These are phyloP conservation scores for Amylostereum areolatum DNA, from an alignment of 1,284 basidiomycete genomes.

Conservation along the genomic window DNA sequence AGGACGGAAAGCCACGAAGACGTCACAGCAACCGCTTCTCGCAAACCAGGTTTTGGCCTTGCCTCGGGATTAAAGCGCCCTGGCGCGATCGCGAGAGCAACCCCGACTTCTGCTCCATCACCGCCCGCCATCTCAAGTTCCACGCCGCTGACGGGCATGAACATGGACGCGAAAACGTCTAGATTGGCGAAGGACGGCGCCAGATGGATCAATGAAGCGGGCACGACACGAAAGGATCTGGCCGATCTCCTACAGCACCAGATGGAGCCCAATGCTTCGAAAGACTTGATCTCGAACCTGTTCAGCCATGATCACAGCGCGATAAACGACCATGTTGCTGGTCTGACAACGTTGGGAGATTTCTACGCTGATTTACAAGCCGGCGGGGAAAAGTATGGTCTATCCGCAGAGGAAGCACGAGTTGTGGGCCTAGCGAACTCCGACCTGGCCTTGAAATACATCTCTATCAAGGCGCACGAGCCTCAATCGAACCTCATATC, in stretches of 20 bases:
- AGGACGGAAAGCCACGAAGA: slow-evolving; percentile 52
- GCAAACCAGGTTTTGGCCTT: slow-evolving; percentile 37
- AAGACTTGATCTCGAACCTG: slow-evolving; percentile 71
- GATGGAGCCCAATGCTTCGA: slow-evolving; percentile 82
- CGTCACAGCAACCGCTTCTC: slow-evolving; percentile 24
- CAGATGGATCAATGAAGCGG: slow-evolving; percentile 81
- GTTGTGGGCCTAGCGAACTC: slow-evolving; percentile 83
- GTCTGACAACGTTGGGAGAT: slow-evolving; percentile 68
- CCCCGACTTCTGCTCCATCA: slow-evolving; percentile 22
- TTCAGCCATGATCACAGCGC: slow-evolving; percentile 97
- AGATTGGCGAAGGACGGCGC: slow-evolving; percentile 78
- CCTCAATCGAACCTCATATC: slow-evolving; percentile 90
- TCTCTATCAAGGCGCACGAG: slow-evolving; percentile 86
- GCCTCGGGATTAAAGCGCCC: slow-evolving; percentile 45
- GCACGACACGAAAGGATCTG: slow-evolving; percentile 80
- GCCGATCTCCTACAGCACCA: slow-evolving; percentile 85
- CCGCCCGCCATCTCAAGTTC: slow-evolving; percentile 28
- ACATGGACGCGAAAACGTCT: slow-evolving; percentile 65
- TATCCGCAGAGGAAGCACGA: slow-evolving; percentile 49
- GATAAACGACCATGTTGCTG: slow-evolving; percentile 87
- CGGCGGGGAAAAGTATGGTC: slow-evolving; percentile 54
- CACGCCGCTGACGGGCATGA: slow-evolving; percentile 66
- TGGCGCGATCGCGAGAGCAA: slow-evolving; percentile 22
- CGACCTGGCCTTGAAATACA: slow-evolving; percentile 92
- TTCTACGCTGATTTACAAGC: slow-evolving; percentile 60